A percentile compares a stretch with the other conserved stretches of the same genome.
These are phyloP conservation scores for Pythium dissimile DNA, from an alignment of 352 stramenopile genomes.

Conservation along the genomic window DNA sequence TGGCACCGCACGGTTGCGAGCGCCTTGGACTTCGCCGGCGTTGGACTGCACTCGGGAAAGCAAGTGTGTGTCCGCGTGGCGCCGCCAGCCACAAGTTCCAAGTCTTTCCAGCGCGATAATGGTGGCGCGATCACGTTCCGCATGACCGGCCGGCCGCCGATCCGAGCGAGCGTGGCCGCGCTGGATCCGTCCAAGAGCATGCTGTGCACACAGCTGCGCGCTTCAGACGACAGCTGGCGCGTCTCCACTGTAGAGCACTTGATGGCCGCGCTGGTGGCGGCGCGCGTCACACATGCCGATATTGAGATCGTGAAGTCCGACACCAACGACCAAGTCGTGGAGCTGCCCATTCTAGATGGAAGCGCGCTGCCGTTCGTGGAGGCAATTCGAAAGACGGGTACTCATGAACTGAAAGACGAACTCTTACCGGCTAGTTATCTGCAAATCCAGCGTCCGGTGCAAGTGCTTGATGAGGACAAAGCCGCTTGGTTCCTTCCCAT, in stretches of 20 bases:
- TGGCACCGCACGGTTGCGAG: conserved; percentile 52
- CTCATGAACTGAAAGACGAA: conserved; percentile 23
- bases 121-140: conserved; percentile 14
- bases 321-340: conserved; percentile 12
- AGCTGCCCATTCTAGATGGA: conserved; percentile 68
- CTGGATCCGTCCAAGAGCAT: conserved; percentile 41
- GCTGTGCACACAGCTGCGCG: conserved; percentile 54
- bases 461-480: conserved; percentile 62
- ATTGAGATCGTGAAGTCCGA: conserved; percentile 27
- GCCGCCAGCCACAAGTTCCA: conserved; percentile 27
- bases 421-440: conserved; percentile 28
- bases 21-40: conserved; percentile 44
- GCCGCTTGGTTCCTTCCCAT: conserved; percentile 62
- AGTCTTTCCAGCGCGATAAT: conserved; percentile 16
- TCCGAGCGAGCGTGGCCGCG: conserved; percentile 31
- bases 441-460: conserved; percentile 43
- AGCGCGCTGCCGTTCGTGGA: conserved; percentile 48
- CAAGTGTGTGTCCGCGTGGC: conserved; percentile 30
- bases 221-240: conserved; percentile 13
- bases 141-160: not conserved
- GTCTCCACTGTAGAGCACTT: conserved; percentile 67
- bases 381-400: conserved; percentile 31
- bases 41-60: conserved; percentile 57
- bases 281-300: conserved; percentile 39
- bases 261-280: conserved; percentile 54